Evolutionary conservation across 768 basidiomycete genomes (phyloP), one percentile per base, ranked within the genome.

Genomic region (Tylopilus sp.): DNA sequence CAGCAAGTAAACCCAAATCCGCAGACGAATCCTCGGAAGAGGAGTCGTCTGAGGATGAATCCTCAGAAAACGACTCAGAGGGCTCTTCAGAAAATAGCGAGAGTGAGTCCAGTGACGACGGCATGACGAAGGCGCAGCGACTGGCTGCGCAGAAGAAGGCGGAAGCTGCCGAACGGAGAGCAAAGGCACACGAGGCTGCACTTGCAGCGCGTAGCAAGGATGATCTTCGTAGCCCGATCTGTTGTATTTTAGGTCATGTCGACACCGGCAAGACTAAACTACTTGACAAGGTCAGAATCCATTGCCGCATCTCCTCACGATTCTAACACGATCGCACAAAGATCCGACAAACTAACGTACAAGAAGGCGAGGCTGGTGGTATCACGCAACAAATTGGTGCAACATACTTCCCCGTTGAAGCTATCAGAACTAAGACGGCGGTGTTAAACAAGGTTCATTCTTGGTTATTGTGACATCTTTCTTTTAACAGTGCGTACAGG

Each of bases 311-410:
- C 25, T 21, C 42, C 13, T 13, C 11, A 33, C 19, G 16, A 30
- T 45, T 55, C 56, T 55, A 52, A 56, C 37, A 33, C 24, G 33
- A 26, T 50, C 25, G 26, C 29, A 41, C 8, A 14, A 59, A 97
- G 93, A 99, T 99, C 68, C 94, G 97, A 61, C 96, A 98, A 87
- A 98, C 96, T 6, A 98, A 98, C 61, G 97, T 99, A 21, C 95
- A 98, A 72, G 97, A 98, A 68, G 97, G 97, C 50, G 97, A 99
- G 81, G 97, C 97, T 3, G 97, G 97, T 60, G 97, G 97, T 75
- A 99, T 99, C 71, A 99, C 97, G 0, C 97, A 98, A 71, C 97
- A 99, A 71, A 99, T 99, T 60, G 97, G 97, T 78, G 97, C 97
- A 21, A 98, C 97, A 0, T 99, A 95, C 77, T 98, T 99, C 84